A percentile compares a stretch with the other conserved stretches of the same genome.
Conservation (phyloP, 2,329 filamentous ascomycete species). For the Botrytis squamosa region DNA sequence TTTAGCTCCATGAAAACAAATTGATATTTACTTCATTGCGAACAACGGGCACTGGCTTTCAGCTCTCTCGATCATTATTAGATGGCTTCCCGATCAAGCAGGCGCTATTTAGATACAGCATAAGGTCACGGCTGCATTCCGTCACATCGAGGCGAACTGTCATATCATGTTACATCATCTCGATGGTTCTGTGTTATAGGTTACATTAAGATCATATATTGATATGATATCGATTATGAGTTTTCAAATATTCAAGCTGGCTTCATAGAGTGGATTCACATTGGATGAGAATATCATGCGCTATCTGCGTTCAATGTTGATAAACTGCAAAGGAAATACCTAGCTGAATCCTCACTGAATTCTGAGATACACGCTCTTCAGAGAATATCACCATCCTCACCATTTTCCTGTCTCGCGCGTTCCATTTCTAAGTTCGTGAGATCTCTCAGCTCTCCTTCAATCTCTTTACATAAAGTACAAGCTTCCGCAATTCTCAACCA, state of each 20-base stretch:
- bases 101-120: not conserved
- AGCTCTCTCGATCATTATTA: too few relatives aligned
- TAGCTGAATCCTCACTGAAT: not conserved
- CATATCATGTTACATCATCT: not conserved
- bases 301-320: not conserved
- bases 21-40: not conserved
- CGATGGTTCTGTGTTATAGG: not conserved
- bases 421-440: slow-evolving; percentile 6
- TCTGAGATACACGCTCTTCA: not conserved
- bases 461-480: slow-evolving; percentile 18
- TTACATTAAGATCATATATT: not conserved
- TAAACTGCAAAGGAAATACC: not conserved
- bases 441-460: slow-evolving; percentile 24
- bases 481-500: slow-evolving; percentile 26
- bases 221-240: not conserved
- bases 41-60: not conserved
- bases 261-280: not conserved
- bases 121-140: not conserved
- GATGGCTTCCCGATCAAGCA: not conserved
- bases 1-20: not conserved
- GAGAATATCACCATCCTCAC: not conserved
- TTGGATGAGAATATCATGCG: not conserved
- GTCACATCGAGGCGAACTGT: too few relatives aligned
- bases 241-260: not conserved
- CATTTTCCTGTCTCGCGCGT: not conserved